Conservation (phyloP, 2,329 filamentous ascomycete genomes). For the Teratosphaeria pseudoeucalypti region DNA sequence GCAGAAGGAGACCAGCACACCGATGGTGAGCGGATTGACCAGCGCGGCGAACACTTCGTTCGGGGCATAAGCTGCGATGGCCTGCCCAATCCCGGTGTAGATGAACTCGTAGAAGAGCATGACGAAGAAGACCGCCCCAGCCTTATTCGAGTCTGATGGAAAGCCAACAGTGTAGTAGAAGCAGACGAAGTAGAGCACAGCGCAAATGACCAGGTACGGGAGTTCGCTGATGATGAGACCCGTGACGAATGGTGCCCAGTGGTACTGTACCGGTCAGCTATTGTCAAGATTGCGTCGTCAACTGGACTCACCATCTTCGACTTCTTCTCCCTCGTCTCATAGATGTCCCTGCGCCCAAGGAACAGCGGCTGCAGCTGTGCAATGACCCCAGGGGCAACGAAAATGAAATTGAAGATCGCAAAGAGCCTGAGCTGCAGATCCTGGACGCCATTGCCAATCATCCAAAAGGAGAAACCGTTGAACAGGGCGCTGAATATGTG, state of each 20-base stretch:
- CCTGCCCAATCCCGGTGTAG: constrained; percentile 68
- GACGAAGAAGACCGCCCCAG: constrained; percentile 82
- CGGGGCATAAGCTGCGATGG: constrained; percentile 66
- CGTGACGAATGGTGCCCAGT: constrained; percentile 69
- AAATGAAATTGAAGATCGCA: constrained; percentile 77
- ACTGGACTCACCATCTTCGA: constrained; percentile 41
- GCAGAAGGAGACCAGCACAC: constrained; percentile 76
- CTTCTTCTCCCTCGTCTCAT: constrained; percentile 50
- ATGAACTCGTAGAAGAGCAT: constrained; percentile 76
- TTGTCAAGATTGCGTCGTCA: constrained; percentile 58
- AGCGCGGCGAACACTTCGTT: constrained; percentile 68
- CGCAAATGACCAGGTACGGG: constrained; percentile 72
- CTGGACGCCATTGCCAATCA: constrained; percentile 63
- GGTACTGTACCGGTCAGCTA: constrained; percentile 68
- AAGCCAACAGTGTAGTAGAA: constrained; percentile 79
- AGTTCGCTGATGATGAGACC: constrained; percentile 75
- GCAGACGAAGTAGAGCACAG: constrained; percentile 69
- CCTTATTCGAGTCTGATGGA: constrained; percentile 49
- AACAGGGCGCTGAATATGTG: constrained; percentile 69
- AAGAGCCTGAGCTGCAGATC: constrained; percentile 81
- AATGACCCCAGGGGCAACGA: constrained; percentile 73
- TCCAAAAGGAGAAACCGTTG: constrained; percentile 68
- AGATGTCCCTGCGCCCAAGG: constrained; percentile 47
- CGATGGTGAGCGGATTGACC: constrained; percentile 72
- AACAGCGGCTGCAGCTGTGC: constrained; percentile 67